A percentile compares a stretch with the other conserved stretches of the same genome.
These are phyloP conservation scores for Apiotrichum veenhuisii DNA, from an alignment of 1,284 basidiomycete species.

Conservation along the genomic window DNA sequence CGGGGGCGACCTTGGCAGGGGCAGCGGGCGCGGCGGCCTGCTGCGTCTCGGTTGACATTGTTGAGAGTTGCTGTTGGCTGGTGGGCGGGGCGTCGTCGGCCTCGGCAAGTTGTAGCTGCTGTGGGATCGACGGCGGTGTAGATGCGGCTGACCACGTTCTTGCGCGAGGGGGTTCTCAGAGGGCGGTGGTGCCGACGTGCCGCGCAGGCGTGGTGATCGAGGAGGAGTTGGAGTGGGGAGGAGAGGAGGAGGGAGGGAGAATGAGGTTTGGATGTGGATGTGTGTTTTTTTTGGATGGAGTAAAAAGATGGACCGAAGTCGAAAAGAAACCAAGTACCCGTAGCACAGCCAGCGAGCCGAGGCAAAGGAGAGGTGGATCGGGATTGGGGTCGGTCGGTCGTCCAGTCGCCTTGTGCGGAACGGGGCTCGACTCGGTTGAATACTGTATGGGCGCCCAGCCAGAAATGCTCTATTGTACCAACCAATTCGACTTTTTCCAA, in stretches of 20 bases:
- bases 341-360: too few relatives aligned
- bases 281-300: not conserved
- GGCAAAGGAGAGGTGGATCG: too few relatives aligned
- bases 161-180: not conserved
- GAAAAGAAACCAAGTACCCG: not conserved
- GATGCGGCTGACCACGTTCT: not conserved
- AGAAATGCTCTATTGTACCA: too few relatives aligned
- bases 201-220: not conserved
- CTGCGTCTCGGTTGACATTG: constrained; percentile 8
- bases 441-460: too few relatives aligned
- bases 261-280: too few relatives aligned
- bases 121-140: not conserved
- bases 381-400: too few relatives aligned
- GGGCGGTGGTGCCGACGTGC: not conserved
- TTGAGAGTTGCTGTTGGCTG: not conserved
- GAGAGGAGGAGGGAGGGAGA: not conserved
- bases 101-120: not conserved
- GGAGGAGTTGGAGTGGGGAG: not conserved
- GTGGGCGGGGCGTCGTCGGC: not conserved
- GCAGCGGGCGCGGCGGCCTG: not conserved
- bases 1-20: not conserved
- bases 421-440: too few relatives aligned
- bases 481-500: too few relatives aligned
- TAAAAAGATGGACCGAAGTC: not conserved
- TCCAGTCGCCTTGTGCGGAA: too few relatives aligned